Evolutionary conservation across 2,329 filamentous ascomycete genomes (phyloP), one percentile per base, ranked within the genome.

Genomic region (Davidsoniella australis): DNA sequence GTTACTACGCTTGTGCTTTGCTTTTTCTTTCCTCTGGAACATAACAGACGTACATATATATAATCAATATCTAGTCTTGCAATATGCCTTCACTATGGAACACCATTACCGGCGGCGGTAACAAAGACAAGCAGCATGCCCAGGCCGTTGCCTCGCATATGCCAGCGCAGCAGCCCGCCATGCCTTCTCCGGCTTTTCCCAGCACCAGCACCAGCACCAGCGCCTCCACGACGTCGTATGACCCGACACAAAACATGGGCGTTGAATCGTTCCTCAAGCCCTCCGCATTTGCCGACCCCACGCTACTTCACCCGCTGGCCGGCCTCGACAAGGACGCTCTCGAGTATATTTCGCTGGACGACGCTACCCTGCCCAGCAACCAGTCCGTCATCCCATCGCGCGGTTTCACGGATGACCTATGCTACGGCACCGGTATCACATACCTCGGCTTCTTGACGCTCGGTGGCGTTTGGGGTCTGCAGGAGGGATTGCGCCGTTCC

Each of bases 391-490:
- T 98, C 49, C 91, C 93, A 41, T 95, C 88, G 50, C 82, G 91
- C 64, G 91, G 91, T 63, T 98, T 94, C 79, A 94, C 88, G 54
- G 91, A 98, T 63, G 91, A 98, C 64, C 77, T 98, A 53, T 96
- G 91, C 68, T 98, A 98, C 64, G 91, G 93, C 61, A 93, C 91
- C 18, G 91, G 91, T 58, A 80, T 89, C 54, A 94, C 87, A 61
- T 98, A 98, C 63, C 72, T 98, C 53, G 71, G 84, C n/a, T 91
- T 84, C 5, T 70, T 98, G 59, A 75, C 82, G 39, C 63, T 93
- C 56, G 91, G 91, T 64, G 91, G 91, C 57, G 80, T 78, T 51
- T 96, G 89, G 89, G 91, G 91, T 54, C 65, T 98, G 57, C 81
- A 84, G 56, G 91, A 98, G 66, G 91, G 91, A 9, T 68, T 96